Percentiles rank a stretch among this genome's conserved stretches.
Conservation (phyloP, 352 stramenopile genomes). For the Phytophthora sp. region DNA sequence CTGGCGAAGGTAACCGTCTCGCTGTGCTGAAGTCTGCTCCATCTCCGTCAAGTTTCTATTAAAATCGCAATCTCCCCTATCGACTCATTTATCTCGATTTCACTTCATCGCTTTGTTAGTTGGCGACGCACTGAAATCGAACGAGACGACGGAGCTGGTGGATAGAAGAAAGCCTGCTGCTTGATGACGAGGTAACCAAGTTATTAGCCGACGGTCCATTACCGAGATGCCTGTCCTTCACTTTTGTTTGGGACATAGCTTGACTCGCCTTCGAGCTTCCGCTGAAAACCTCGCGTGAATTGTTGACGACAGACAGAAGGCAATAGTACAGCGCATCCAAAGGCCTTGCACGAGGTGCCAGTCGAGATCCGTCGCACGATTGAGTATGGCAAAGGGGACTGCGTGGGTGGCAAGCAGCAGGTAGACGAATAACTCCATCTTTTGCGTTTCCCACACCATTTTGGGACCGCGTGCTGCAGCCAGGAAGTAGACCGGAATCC, state of each 20-base stretch:
- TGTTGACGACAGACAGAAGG: slow-evolving; percentile 10
- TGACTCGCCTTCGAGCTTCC: neutral
- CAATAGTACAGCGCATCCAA: slow-evolving; percentile 14
- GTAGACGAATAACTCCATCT: slow-evolving; percentile 4
- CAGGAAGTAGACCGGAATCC: slow-evolving; percentile 23
- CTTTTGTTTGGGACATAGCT: neutral
- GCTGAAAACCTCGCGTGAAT: neutral
- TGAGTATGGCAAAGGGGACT: slow-evolving; percentile 3
- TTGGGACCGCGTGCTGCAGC: neutral
- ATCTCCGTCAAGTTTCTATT: no score
- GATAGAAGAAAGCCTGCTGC: no score
- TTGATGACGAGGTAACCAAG: neutral
- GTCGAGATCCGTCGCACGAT: slow-evolving; percentile 1
- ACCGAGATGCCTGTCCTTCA: neutral
- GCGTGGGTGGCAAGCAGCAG: slow-evolving; percentile 10
- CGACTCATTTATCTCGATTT: no score
- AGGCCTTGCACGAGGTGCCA: slow-evolving; percentile 16
- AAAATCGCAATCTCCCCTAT: no score
- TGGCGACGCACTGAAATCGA: no score
- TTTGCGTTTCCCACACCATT: slow-evolving; percentile 4
- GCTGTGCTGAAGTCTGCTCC: no score
- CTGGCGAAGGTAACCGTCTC: no score
- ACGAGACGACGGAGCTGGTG: no score
- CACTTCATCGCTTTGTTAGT: no score
- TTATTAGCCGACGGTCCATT: neutral